Evolutionary conservation across 257 asterid species (phyloP), one percentile per base, ranked within the genome.

Genomic region (Primulina tabacum): DNA sequence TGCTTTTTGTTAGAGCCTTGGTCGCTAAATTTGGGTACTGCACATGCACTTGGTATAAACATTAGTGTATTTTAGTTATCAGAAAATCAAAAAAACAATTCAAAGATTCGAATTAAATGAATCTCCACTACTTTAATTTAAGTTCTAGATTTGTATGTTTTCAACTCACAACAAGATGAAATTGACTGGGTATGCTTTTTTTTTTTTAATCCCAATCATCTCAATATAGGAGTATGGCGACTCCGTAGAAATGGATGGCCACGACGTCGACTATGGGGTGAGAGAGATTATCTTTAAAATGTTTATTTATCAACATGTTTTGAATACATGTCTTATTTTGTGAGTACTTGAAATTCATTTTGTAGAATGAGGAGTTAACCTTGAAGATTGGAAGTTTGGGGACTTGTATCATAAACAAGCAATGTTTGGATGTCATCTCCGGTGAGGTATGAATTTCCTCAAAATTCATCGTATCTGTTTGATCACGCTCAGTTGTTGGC

Each of bases 381-480:
- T 69, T 93, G 87, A 90, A 87, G 88, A 91, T 93, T 55, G 97
- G 99, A 37, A 72, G 67, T 70, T 71, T 76, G 82, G 99, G 99
- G 67, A 93, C 99, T 53, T 93, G 90, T 68, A 96, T 93, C 69
- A 87, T 90, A 70, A 90, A 93, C 90, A 89, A 93, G 85, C 97
- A 93, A 90, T 76, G 89, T 93, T 71, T 93, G 99, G 97, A 83
- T 93, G 91, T 93, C 99, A 72, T 93, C 97, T 32, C 99, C 99
- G 8, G 87, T 90, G 78, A 89, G 98, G 99, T 93, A 89, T 53
- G 8, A 4, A 53, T n/a, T 69, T 52, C 65, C 69, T 64, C 38
- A 57, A 59, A 62, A 52, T 72, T n/a, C n/a, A 70, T 38, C 64
- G 29, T 18, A 24, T 21, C 24, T 21, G 24, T 43, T 50, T 12